phyloP scores from a whole-genome alignment of 1,139 yeast species.

The Kurtzmaniella quercitrusa region DNA sequence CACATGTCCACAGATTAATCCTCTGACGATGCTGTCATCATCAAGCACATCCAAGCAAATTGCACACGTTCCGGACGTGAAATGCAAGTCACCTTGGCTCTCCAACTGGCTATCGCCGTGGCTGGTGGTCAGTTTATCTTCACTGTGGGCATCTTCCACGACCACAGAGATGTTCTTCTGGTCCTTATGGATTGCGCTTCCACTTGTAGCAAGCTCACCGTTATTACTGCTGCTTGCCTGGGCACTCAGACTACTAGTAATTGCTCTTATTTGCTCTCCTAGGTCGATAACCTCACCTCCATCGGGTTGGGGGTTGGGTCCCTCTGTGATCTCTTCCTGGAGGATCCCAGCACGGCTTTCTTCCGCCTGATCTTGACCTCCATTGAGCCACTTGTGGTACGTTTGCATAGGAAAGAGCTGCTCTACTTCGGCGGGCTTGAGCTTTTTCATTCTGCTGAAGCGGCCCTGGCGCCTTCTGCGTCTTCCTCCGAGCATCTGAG shows the following conservation, averaged over 20 bases:
- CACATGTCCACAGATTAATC: constrained; percentile 78
- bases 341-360: constrained; percentile 31
- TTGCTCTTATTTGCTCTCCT: neutral
- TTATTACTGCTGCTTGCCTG: neutral
- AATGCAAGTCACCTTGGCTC: constrained; percentile 43
- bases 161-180: neutral
- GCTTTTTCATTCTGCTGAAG: constrained; percentile 46
- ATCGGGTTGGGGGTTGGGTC: neutral
- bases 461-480: constrained; percentile 34
- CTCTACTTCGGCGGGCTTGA: constrained; percentile 60
- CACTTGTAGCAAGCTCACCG: neutral
- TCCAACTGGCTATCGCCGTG: constrained; percentile 21
- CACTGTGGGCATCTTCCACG: neutral
- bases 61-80: constrained; percentile 73
- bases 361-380: constrained; percentile 44
- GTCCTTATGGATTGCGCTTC: neutral
- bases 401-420: constrained; percentile 61
- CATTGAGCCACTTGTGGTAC: constrained; percentile 58
- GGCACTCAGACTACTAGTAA: neutral
- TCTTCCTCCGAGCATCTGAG: constrained; percentile 21
- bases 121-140: constrained; percentile 2
- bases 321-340: constrained; percentile 25
- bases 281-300: neutral
- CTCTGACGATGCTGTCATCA: constrained; percentile 62
- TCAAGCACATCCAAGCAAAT: constrained; percentile 70